phyloP scores from a whole-genome alignment of 371 early-diverging fungal species.

The Haplosporangium sp. region DNA sequence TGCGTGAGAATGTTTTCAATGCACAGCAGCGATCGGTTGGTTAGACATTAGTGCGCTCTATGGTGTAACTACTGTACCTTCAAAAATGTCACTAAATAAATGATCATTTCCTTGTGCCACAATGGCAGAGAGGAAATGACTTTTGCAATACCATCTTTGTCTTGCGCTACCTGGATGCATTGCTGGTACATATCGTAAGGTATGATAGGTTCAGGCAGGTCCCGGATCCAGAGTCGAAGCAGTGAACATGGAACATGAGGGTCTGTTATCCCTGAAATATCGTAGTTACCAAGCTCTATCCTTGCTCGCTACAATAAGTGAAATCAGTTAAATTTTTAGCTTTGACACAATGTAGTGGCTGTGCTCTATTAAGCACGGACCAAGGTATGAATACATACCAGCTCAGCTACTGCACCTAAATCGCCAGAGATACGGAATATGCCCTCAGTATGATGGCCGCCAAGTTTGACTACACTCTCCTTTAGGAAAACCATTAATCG shows the following conservation, averaged over 20 bases:
- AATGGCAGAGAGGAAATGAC: conserved; percentile 80
- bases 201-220: conserved; percentile 92
- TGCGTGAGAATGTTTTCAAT: conserved; percentile 7
- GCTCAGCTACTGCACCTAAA: conserved; percentile 84
- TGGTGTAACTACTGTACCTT: conserved; percentile 61
- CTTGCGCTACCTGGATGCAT: conserved; percentile 73
- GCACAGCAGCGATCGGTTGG: background rate
- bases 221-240: conserved; percentile 93
- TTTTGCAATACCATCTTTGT: conserved; percentile 64
- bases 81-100: conserved; percentile 86
- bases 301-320: conserved; percentile 58
- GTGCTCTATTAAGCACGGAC: conserved; percentile 20
- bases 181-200: conserved; percentile 82
- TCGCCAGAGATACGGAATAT: conserved; percentile 98
- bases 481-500: conserved; percentile 88
- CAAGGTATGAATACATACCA: conserved; percentile 63
- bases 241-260: conserved; percentile 94
- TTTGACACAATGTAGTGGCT: conserved; percentile 3
- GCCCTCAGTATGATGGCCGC: conserved; percentile 91
- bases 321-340: background rate
- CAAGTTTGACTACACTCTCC: conserved; percentile 77
- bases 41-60: background rate
- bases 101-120: conserved; percentile 79
- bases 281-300: conserved; percentile 87
- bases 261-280: conserved; percentile 79